Base-by-base conservation (phyloP, 768 basidiomycete species). In the Xerocomus brunneocitrinus region DNA sequence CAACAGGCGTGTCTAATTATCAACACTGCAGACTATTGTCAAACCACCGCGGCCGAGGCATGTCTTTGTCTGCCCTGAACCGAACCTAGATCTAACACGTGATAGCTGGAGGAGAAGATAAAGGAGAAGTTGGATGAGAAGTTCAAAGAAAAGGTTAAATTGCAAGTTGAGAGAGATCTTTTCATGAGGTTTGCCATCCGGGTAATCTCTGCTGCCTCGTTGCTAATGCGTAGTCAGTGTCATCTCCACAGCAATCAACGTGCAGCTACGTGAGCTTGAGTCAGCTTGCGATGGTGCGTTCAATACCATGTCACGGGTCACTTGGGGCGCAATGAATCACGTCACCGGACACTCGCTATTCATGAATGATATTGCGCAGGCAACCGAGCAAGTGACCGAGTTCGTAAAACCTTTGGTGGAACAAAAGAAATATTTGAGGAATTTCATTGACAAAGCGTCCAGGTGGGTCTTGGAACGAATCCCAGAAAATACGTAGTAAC, bases 21-120 rank as follows among this genome's bases (percentile, higher is more conserved):
- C 64, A 98, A 99, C 63, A 99, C 97, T 0, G 95, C 95, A 1
- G 95, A 98, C 65, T 99, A 98, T 66, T 99, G 97, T 64, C 89
- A 94, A 58, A 83, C 82, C 1, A 99, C 95, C 3, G 91, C 95
- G 1, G 64, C 83, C 19, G 92, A 97, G 80, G 94, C 87, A 61
- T 9, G 74, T 54, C 10, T 49, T 31, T 2, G 34, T 45, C 19
- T 12, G 8, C 36, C 34, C 39, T 19, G 1, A 24, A 22, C 13
- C 8, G 2, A 38, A 50, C 32, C 19, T 30, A 50, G 40, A 19
- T 30, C 46, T 56, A 10, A 62, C 25, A 1, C 41, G 13, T 25
- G 13, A 24, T 64, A 98, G 92, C 79, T 99, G 28, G 97, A 98
- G 65, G 92, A 95, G 60, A 91, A 91, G 62, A 85, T 98, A 53